Evolutionary conservation across 352 stramenopile species (phyloP), one percentile per base, ranked within the genome.

Genomic region (Achlya hypogyna): DNA sequence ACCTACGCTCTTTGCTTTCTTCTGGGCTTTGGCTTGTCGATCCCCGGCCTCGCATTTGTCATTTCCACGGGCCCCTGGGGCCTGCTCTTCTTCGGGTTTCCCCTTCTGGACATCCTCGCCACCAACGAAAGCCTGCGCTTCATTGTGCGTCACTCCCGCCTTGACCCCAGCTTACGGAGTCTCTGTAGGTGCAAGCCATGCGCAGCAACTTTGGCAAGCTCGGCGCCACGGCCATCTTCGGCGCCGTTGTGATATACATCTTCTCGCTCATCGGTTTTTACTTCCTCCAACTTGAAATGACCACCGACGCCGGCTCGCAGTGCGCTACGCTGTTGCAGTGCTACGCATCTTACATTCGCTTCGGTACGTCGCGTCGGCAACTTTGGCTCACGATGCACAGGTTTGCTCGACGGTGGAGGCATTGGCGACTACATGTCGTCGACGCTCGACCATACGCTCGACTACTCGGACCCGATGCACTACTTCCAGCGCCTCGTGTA

Each of bases 401-500:
- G 58, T 18, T 34, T 67, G 40, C 27, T 67, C n/a, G 51, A 29
- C 29, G 60, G 60, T 23, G 60, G 60, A 23, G 60, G 60, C 38
- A 67, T 67, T 40, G 60, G 60, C 47, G 60, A 67, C 51, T 67
- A 67, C 51, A 67, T 67, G 16, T 67, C 60, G 51, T 67, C 60
- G 31, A 38, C 60, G 51, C 60, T 67, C 45, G 47, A 47, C 32
- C 42, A 67, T 34, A 49, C 45, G 18, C 42, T 67, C 27, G 42
- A 54, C 5, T 58, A 45, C 23, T 20, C 23, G 25, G 10, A 67
- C 8, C 60, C 60, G 12, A 38, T 40, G 23, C 60, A 20, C 22
- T 67, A 67, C 51, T 58, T 67, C 42, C 28, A 67, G 34, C 60
- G 60, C 23, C 28, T 67, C 8, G 60, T 60, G 9, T 67, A 67